Evolutionary conservation across 495 filamentous ascomycete species (phyloP), one percentile per base, ranked within the genome.

Genomic region (Saxophila tyrrhenica): DNA sequence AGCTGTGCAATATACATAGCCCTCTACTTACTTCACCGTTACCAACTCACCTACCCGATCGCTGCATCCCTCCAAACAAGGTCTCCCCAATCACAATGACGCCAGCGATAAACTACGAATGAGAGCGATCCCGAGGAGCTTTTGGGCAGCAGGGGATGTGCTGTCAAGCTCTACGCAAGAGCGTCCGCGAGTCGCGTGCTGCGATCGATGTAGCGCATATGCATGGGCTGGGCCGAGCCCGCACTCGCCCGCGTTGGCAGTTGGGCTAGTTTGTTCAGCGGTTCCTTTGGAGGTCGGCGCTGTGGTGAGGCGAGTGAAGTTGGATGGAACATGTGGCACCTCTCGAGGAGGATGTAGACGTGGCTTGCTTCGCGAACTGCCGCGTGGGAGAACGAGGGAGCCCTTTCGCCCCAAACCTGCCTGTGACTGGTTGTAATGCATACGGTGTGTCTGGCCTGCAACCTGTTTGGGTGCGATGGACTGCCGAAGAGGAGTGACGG

Each of bases 71-170:
- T 7, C 13, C 13, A 5, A 5, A 21, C 41, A 44, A 39, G 19
- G 7, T 7, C 41, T 17, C n/a, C 19, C 41, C 41, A 44, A 44
- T 44, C n/a, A 44, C 19, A n/a, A 44, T 44, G 41, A 44, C 41
- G 41, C 35, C 8, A 39, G 35, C 9, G 16, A 16, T 16, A 39
- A 39, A 39, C 16, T 16, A 39, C 35, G 35, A 39, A 39, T 39
- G 35, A 9, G 9, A 39, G 8, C 16, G 16, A n/a, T n/a, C n/a
- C n/a, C n/a, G n/a, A n/a, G n/a, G n/a, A n/a, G n/a, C n/a, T 16
- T 39, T 44, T 44, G 41, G 41, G 41, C 41, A 44, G 41, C 41
- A n/a, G 7, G 35, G 41, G 41, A 44, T 44, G 41, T 44, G 41
- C 19, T 44, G 41, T 44, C 41, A 44, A 44, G 41, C 16, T 21